Conservation (phyloP, 75 land plant species). For the Pinus tabuliformis region DNA sequence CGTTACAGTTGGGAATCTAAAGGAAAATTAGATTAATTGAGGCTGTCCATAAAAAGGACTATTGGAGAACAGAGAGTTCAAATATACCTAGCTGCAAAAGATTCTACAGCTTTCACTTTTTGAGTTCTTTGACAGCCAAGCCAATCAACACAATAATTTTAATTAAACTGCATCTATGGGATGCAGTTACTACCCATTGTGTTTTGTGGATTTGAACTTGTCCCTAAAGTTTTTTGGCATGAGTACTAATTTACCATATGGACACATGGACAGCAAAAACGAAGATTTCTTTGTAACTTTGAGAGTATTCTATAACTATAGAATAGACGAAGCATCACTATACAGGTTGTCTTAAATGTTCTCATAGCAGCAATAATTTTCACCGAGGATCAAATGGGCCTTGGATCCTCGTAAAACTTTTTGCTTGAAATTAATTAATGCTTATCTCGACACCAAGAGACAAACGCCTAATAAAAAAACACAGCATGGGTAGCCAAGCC, state of each 20-base stretch:
- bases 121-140: too few relatives aligned
- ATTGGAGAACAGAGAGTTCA: background rate
- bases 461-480: background rate
- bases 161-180: too few relatives aligned
- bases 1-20: background rate
- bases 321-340: background rate
- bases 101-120: background rate
- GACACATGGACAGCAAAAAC: too few relatives aligned
- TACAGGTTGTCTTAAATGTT: background rate
- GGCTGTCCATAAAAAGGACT: background rate
- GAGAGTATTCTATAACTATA: too few relatives aligned
- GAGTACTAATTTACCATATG: too few relatives aligned
- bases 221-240: too few relatives aligned
- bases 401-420: background rate
- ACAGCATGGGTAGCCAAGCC: background rate
- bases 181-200: too few relatives aligned
- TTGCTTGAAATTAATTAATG: background rate
- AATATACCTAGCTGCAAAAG: background rate
- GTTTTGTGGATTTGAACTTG: too few relatives aligned
- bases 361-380: background rate
- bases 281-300: too few relatives aligned
- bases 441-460: background rate
- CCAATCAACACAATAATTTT: too few relatives aligned
- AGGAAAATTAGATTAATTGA: background rate
- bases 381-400: background rate